A percentile compares a stretch with the other conserved stretches of the same genome.
Evolutionary conservation across 2,329 filamentous ascomycete genomes (phyloP).

Genomic region (Neonectria punicea): DNA sequence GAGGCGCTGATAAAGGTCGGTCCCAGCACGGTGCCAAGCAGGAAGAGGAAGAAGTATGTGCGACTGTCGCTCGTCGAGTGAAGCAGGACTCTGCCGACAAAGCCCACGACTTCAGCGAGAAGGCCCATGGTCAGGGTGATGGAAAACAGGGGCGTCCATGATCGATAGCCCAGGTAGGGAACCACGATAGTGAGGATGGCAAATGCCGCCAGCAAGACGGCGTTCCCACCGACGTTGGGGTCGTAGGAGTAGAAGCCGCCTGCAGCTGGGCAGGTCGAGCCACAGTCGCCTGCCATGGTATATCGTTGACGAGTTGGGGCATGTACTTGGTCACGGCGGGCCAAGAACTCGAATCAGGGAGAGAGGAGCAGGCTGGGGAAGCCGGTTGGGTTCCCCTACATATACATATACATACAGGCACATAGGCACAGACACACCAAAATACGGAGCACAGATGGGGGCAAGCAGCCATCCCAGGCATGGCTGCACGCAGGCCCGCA

Average conservation of each 20-base stretch:
- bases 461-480: conserved; percentile 24
- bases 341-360: conserved; percentile 27
- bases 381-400: conserved; percentile 40
- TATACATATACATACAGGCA: conserved; percentile 29
- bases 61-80: conserved; percentile 46
- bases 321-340: conserved; percentile 41
- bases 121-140: conserved; percentile 53
- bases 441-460: conserved; percentile 8
- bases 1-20: conserved; percentile 58
- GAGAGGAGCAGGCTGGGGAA: conserved; percentile 23
- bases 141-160: conserved; percentile 54
- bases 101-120: conserved; percentile 57
- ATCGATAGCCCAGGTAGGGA: conserved; percentile 52
- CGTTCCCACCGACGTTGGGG: conserved; percentile 53
- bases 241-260: conserved; percentile 52
- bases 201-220: conserved; percentile 53
- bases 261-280: conserved; percentile 48
- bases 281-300: conserved; percentile 51
- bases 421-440: conserved; percentile 10
- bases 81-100: conserved; percentile 58
- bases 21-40: conserved; percentile 59
- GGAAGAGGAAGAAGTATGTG: conserved; percentile 55
- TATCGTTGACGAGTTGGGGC: conserved; percentile 29
- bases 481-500: conserved; percentile 33
- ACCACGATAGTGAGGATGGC: conserved; percentile 52